Conservation (phyloP, 176 grass and related monocot species). For the Zoysia pacifica region DNA sequence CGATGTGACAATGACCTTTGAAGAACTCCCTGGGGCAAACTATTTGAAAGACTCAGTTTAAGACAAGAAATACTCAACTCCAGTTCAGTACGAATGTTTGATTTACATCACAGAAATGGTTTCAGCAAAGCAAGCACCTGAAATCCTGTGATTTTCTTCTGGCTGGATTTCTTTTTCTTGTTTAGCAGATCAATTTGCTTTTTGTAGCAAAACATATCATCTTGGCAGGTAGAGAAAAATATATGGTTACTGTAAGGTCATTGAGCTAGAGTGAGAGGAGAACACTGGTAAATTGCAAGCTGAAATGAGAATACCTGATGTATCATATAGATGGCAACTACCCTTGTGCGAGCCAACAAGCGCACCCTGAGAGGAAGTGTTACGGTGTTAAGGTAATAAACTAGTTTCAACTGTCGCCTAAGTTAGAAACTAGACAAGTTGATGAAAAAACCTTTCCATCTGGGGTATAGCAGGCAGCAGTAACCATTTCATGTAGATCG, state of each 20-base stretch:
- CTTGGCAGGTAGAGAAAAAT: conserved; percentile 47
- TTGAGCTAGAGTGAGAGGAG: neutral
- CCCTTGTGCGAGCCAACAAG: conserved; percentile 90
- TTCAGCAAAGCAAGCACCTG: conserved; percentile 63
- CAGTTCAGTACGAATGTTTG: conserved; percentile 32
- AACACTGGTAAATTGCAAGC: conserved; percentile 19
- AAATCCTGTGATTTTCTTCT: conserved; percentile 98
- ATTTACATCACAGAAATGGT: conserved; percentile 33
- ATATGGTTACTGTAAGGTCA: conserved; percentile 26
- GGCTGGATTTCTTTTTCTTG: conserved; percentile 85
- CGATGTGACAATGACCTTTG: conserved; percentile 92
- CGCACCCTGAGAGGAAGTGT: conserved; percentile 61
- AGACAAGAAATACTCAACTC: conserved; percentile 25
- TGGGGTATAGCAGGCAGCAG: conserved; percentile 90
- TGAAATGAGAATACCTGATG: conserved; percentile 60
- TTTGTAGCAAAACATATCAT: conserved; percentile 87
- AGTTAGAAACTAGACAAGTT: conserved; percentile 29
- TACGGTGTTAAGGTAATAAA: conserved; percentile 28
- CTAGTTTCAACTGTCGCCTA: conserved; percentile 1
- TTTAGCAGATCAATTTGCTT: conserved; percentile 72
- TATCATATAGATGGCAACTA: conserved; percentile 87
- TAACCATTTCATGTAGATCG: conserved; percentile 98
- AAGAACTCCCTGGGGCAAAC: conserved; percentile 89
- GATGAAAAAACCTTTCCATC: conserved; percentile 82
- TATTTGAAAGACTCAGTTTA: conserved; percentile 55